Base-by-base conservation (phyloP, 2,329 filamentous ascomycete genomes). In the Fusarium pseudocircinatum region DNA sequence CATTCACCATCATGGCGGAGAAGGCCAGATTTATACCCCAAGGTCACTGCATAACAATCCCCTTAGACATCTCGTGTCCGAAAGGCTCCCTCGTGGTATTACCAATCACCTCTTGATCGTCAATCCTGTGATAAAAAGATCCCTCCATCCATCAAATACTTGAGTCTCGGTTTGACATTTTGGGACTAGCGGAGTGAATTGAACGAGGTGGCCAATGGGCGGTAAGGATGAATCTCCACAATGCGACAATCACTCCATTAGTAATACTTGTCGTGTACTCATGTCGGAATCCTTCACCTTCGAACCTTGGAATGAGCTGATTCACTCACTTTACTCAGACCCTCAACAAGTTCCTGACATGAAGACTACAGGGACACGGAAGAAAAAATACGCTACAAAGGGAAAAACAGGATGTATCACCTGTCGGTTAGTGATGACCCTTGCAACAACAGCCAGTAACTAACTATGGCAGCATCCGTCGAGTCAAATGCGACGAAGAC, bases 1-100 rank as follows among this genome's bases (percentile, higher is more conserved):
- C 2, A 3, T 8, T 16, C 18, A 4, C 4, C 11, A 3, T 11
- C 8, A 18, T 9, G 50, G 12, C 13, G 28, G 5, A 30, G 9
- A 1, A 7, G 3, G 2, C 3, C 2, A 37, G 2, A 39, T 58
- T 58, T 62, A 37, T 43, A 57, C 16, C 13, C 6, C 16, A 18
- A 32, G 11, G 1, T 5, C 2, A 12, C 2, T 7, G 2, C 12
- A 4, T 0, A 14, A 7, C 3, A 9, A 1, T 8, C 2, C 6
- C 6, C 9, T 9, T 15, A 4, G 13, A 14, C 3, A 13, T 15
- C 26, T 28, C 26, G 26, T 28, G 26, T 28, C 26, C 26, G 26
- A 28, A 28, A 7, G 7, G 26, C 7, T 28, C 26, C 26, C 4
- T 32, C 12, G 12, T 32, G 12, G 12, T 4, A 34, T 36, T 37